Evolutionary conservation across 73 alveolate species (phyloP), one percentile per base, ranked within the genome.

Genomic region (Blepharisma stoltei): DNA sequence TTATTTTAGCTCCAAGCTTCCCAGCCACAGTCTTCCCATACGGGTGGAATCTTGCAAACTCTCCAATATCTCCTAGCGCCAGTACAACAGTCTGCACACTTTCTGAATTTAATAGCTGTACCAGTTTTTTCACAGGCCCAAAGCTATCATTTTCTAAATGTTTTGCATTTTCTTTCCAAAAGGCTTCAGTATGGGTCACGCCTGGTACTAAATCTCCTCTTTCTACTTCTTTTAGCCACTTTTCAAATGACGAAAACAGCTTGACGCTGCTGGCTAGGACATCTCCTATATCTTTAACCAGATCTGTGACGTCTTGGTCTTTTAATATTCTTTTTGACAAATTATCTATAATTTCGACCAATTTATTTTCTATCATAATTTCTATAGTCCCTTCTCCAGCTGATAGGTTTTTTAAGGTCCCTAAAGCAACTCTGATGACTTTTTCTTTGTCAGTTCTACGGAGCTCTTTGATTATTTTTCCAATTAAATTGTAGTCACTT

Each of bases 91-190:
- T 60, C 14, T 14, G 48, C 37, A 25, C 46, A 60, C 45, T 14
- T 14, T n/a, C 73, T 8, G 46, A 14, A 0, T 1, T n/a, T 18
- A 60, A 25, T 38, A 60, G 45, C 73, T 14, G 14, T 2, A 60
- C 73, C 0, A 60, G 23, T 60, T 60, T 60, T 25, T 60, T 60
- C 5, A 60, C n/a, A n/a, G 49, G 46, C 38, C 23, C 73, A 60
- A 14, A 25, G 23, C 23, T 60, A 60, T 60, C 23, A 2, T 60
- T 38, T 60, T 60, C 73, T 3, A 60, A 25, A 14, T 60, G 14
- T 38, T 60, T 60, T 1, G 73, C 73, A 60, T 60, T 60, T 60
- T 60, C 73, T 38, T 60, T 60, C 73, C 73, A 60, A 60, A 60
- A 60, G 46, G 14, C 23, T 38, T 60, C 73, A 60, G 73, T 60